phyloP scores from a whole-genome alignment of 2,329 filamentous ascomycete species.

The Colletotrichum sp. region DNA sequence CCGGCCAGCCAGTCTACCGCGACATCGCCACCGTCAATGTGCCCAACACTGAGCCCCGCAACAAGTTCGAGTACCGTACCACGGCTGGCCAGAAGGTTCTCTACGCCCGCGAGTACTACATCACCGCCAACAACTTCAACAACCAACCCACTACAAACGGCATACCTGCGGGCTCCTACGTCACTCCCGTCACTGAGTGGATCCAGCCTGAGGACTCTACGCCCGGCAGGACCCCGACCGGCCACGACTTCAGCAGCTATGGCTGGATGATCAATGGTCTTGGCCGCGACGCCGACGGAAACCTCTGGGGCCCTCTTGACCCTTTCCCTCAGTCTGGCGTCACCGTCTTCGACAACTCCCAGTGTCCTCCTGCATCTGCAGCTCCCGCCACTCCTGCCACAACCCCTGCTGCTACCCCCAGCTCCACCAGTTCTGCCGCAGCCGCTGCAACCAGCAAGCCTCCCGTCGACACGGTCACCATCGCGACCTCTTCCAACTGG shows the following conservation, averaged over 20 bases:
- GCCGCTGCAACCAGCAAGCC: neutral
- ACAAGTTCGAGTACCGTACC: conserved; percentile 43
- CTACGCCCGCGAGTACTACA: conserved; percentile 45
- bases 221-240: conserved; percentile 36
- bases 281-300: conserved; percentile 29
- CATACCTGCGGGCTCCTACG: conserved; percentile 44
- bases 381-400: neutral
- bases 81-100: conserved; percentile 29
- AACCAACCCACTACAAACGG: conserved; percentile 35
- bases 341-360: conserved; percentile 14
- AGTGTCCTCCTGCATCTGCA: neutral
- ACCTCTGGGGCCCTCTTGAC: conserved; percentile 40
- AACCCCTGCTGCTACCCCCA: neutral
- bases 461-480: conserved; percentile 4
- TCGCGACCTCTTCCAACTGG: conserved; percentile 17
- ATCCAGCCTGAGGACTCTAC: conserved; percentile 45
- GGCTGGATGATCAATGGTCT: conserved; percentile 32
- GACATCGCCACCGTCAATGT: conserved; percentile 36
- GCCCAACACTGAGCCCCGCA: conserved; percentile 33
- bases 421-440: neutral
- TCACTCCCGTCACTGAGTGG: conserved; percentile 46
- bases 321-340: conserved; percentile 32
- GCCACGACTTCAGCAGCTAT: conserved; percentile 39
- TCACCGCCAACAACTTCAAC: conserved; percentile 36
- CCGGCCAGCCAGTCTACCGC: conserved; percentile 39